A percentile compares a stretch with the other conserved stretches of the same genome.
Conservation (phyloP, 768 basidiomycete species). For the Hericium coralloides region DNA sequence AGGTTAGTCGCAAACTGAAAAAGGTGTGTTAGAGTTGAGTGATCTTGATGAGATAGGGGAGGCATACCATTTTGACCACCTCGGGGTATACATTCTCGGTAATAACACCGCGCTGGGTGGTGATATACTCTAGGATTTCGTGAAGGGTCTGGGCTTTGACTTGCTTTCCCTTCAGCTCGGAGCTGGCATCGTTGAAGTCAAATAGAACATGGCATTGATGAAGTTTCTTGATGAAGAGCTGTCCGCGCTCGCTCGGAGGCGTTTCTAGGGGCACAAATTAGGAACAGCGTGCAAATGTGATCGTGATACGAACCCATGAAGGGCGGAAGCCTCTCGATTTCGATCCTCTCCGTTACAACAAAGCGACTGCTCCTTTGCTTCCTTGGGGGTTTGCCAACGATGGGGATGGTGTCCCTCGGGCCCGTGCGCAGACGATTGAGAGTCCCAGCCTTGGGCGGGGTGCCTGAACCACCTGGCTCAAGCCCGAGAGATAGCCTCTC, state of each 20-base stretch:
- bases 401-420: constrained; percentile 95
- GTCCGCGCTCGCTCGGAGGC: constrained; percentile 76
- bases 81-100: constrained; percentile 98
- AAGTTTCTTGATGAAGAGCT: constrained; percentile 89
- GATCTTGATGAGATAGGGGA: constrained; percentile 5
- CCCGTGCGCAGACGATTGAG: constrained; percentile 69
- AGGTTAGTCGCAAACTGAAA: constrained; percentile 92
- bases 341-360: constrained; percentile 91
- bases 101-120: constrained; percentile 91
- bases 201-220: constrained; percentile 95
- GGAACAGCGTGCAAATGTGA: constrained; percentile 1
- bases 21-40: not conserved
- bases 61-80: constrained; percentile 91
- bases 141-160: constrained; percentile 97
- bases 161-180: constrained; percentile 95
- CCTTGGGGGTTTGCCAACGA: constrained; percentile 91
- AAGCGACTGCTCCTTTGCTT: constrained; percentile 98
- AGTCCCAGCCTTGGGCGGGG: constrained; percentile 59
- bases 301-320: constrained; percentile 61
- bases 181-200: constrained; percentile 96
- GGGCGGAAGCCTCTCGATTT: constrained; percentile 87
- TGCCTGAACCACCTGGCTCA: constrained; percentile 35
- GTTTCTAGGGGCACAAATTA: constrained; percentile 54
- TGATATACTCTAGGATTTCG: constrained; percentile 99
- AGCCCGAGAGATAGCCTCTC: constrained; percentile 40